phyloP scores from a whole-genome alignment of 345 rosid species.

The Populus alba region DNA sequence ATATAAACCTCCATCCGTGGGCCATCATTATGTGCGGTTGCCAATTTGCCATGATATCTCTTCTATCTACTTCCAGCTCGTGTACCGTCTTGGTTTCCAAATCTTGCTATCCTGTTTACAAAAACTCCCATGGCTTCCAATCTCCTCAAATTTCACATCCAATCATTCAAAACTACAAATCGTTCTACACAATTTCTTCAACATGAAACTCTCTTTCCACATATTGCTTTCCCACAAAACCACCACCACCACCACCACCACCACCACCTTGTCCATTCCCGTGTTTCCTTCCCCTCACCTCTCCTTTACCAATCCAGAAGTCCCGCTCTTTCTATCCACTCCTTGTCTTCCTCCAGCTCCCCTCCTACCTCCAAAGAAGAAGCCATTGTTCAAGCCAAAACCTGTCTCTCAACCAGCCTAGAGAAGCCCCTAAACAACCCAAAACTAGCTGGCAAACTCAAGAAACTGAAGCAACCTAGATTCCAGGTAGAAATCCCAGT shows the following conservation, averaged over 20 bases:
- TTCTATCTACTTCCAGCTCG: not conserved
- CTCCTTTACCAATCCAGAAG: slow-evolving; percentile 22
- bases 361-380: slow-evolving; percentile 74
- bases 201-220: not conserved
- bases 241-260: not conserved
- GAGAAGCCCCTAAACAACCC: slow-evolving; percentile 77
- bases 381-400: slow-evolving; percentile 76
- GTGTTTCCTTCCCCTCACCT: slow-evolving; percentile 8
- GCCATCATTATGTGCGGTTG: slow-evolving; percentile 1
- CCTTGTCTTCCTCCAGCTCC: slow-evolving; percentile 41
- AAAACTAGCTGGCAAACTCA: slow-evolving; percentile 61
- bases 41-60: not conserved
- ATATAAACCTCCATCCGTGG: not conserved
- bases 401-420: slow-evolving; percentile 63
- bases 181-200: slow-evolving; percentile 12
- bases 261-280: not conserved
- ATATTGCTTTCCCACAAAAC: slow-evolving; percentile 5
- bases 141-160: slow-evolving; percentile 32
- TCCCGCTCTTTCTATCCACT: slow-evolving; percentile 28
- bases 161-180: slow-evolving; percentile 18
- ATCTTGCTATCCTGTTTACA: not conserved
- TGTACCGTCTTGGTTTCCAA: not conserved
- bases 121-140: slow-evolving; percentile 35
- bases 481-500: slow-evolving; percentile 75
- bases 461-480: slow-evolving; percentile 69